phyloP scores from a whole-genome alignment of 2,329 filamentous ascomycete species.

The Emericellopsis cladophorae region DNA sequence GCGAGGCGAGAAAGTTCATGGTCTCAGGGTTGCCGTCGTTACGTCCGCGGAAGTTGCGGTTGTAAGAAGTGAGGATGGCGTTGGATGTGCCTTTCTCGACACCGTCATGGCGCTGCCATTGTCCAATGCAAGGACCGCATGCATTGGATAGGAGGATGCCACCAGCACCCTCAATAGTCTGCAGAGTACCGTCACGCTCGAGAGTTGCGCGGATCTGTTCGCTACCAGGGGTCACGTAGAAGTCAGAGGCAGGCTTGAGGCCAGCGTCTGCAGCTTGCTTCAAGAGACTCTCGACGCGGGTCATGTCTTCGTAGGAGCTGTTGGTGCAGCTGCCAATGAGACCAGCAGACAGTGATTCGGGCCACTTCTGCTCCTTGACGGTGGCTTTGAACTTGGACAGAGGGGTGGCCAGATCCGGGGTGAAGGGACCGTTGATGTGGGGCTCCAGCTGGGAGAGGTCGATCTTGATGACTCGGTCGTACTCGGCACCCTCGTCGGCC shows the following conservation, averaged over 20 bases:
- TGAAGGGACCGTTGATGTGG: constrained; percentile 94
- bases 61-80: constrained; percentile 94
- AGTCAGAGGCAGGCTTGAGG: constrained; percentile 76
- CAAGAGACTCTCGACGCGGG: constrained; percentile 81
- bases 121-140: constrained; percentile 85
- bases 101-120: constrained; percentile 87
- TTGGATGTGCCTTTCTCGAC: constrained; percentile 77
- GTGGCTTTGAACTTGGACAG: constrained; percentile 80
- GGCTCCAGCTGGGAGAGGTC: constrained; percentile 84
- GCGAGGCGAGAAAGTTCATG: constrained; percentile 97
- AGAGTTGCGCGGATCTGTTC: constrained; percentile 95
- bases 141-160: constrained; percentile 89
- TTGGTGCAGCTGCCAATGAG: constrained; percentile 98
- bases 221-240: constrained; percentile 93
- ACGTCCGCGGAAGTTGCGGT: constrained; percentile 93
- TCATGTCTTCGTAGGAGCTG: constrained; percentile 98
- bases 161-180: constrained; percentile 75
- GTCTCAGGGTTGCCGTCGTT: constrained; percentile 95
- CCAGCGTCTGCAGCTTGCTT: constrained; percentile 86
- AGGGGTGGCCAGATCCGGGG: constrained; percentile 86
- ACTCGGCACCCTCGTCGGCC: constrained; percentile 71
- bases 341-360: constrained; percentile 78
- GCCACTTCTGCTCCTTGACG: constrained; percentile 79
- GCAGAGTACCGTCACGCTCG: constrained; percentile 74
- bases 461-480: constrained; percentile 85